phyloP scores from a whole-genome alignment of 1,284 basidiomycete species.

The Papiliotrema terrestris region DNA sequence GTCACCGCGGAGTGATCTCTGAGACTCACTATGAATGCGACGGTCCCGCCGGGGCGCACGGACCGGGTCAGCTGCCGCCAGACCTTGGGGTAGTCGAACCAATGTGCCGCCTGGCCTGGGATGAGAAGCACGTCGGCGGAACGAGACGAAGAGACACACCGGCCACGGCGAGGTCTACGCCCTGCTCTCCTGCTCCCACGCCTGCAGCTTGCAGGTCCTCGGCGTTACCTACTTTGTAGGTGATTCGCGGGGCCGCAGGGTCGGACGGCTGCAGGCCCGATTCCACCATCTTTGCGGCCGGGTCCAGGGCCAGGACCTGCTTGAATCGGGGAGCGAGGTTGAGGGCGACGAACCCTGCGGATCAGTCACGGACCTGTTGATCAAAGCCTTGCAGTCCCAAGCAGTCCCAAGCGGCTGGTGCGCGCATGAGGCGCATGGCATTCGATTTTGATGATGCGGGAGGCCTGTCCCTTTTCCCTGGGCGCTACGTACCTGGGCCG shows the following conservation, averaged over 20 bases:
- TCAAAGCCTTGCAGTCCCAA: no score
- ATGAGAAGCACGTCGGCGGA: not conserved
- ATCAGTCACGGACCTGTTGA: not conserved
- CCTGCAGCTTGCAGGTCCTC: slow-evolving; percentile 15
- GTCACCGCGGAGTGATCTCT: not conserved
- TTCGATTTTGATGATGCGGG: no score
- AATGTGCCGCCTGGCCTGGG: slow-evolving; percentile 76
- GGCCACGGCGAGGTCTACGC: slow-evolving; percentile 70
- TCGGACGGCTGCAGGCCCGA: slow-evolving; percentile 52
- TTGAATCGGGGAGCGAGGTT: slow-evolving; percentile 59
- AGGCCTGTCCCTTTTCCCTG: no score
- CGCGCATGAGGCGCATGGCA: not conserved
- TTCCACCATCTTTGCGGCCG: slow-evolving; percentile 67
- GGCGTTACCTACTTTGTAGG: slow-evolving; percentile 48
- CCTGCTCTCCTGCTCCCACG: slow-evolving; percentile 52
- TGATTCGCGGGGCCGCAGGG: slow-evolving; percentile 40
- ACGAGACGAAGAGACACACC: slow-evolving; percentile 52
- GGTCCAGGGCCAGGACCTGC: slow-evolving; percentile 67
- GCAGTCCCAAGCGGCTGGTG: no score
- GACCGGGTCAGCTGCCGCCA: slow-evolving; percentile 68
- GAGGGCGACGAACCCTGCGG: slow-evolving; percentile 57
- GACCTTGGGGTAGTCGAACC: slow-evolving; percentile 72
- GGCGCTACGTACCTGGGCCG: slow-evolving; percentile 61
- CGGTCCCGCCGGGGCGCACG: slow-evolving; percentile 64
- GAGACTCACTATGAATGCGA: slow-evolving; percentile 68